These are phyloP conservation scores for Ganoderma lucidum DNA, from an alignment of 1,284 basidiomycete genomes.

Conservation along the genomic window DNA sequence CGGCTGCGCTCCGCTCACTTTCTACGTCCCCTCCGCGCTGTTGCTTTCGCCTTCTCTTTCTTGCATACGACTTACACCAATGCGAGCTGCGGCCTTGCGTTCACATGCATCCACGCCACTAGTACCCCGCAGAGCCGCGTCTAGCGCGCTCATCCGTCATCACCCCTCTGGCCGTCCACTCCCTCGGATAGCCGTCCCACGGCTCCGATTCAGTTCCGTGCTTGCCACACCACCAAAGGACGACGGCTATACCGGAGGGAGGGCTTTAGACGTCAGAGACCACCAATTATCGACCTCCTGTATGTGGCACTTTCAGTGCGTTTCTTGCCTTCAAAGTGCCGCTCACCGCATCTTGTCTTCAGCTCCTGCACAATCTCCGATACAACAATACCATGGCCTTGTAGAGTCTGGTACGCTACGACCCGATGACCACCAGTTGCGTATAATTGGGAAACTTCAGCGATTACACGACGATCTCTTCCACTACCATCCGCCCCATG, in stretches of 20 bases:
- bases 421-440: slow-evolving; percentile 85
- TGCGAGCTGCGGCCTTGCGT: slow-evolving; percentile 28
- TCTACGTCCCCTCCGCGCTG: neutral
- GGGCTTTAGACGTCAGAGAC: slow-evolving; percentile 17
- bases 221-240: slow-evolving; percentile 26
- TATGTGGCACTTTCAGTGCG: slow-evolving; percentile 7
- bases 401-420: slow-evolving; percentile 76
- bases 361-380: slow-evolving; percentile 51
- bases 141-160: slow-evolving; percentile 18
- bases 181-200: slow-evolving; percentile 21
- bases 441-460: slow-evolving; percentile 87
- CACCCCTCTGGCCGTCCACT: slow-evolving; percentile 24
- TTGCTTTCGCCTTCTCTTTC: neutral
- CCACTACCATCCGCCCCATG: slow-evolving; percentile 74
- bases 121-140: slow-evolving; percentile 17
- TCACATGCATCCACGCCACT: slow-evolving; percentile 18
- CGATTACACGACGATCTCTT: slow-evolving; percentile 79
- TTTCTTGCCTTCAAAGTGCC: neutral
- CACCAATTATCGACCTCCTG: slow-evolving; percentile 10
- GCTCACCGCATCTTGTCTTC: neutral
- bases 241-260: slow-evolving; percentile 6
- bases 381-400: slow-evolving; percentile 78
- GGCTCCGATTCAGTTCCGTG: slow-evolving; percentile 31
- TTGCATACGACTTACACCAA: neutral
- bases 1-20: neutral